Percentiles rank a stretch among this genome's conserved stretches.
Evolutionary conservation across 2,329 filamentous ascomycete genomes (phyloP).

Genomic region (Penicillium sclerotiorum): DNA sequence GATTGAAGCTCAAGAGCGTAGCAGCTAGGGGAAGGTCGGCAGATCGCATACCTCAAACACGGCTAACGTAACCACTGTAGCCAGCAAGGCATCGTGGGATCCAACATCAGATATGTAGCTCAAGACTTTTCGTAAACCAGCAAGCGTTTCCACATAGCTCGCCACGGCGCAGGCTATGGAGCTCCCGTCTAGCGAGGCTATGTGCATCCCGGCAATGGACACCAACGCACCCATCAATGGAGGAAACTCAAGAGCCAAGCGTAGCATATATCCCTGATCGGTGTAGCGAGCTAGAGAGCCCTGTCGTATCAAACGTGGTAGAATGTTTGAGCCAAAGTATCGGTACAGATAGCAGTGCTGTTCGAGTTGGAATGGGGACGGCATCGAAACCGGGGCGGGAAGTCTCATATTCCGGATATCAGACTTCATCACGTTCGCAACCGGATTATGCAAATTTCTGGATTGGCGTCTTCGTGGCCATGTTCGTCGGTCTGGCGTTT

Average conservation of each 20-base stretch:
- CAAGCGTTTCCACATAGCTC: constrained; percentile 16
- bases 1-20: too few species aligned
- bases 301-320: constrained; percentile 16
- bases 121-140: constrained; percentile 4
- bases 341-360: constrained; percentile 15
- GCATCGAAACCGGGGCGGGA: constrained; percentile 12
- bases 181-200: constrained; percentile 1
- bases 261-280: constrained; percentile 17
- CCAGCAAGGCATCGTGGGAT: constrained; percentile 16
- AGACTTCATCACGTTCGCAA: too few species aligned
- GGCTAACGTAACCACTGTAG: constrained; percentile 15
- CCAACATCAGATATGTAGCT: not conserved
- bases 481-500: not conserved
- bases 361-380: constrained; percentile 13
- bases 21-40: too few species aligned
- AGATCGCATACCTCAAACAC: constrained; percentile 22
- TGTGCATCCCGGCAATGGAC: constrained; percentile 15
- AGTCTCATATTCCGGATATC: not conserved
- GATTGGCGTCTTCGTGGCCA: too few species aligned
- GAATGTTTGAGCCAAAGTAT: constrained; percentile 13
- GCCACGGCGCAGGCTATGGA: constrained; percentile 6
- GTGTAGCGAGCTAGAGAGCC: constrained; percentile 9
- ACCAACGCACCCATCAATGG: constrained; percentile 21
- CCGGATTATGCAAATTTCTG: too few species aligned
- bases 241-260: constrained; percentile 16